These are phyloP conservation scores for Boletellus sp. DNA, from an alignment of 1,284 basidiomycete species.

Conservation along the genomic window DNA sequence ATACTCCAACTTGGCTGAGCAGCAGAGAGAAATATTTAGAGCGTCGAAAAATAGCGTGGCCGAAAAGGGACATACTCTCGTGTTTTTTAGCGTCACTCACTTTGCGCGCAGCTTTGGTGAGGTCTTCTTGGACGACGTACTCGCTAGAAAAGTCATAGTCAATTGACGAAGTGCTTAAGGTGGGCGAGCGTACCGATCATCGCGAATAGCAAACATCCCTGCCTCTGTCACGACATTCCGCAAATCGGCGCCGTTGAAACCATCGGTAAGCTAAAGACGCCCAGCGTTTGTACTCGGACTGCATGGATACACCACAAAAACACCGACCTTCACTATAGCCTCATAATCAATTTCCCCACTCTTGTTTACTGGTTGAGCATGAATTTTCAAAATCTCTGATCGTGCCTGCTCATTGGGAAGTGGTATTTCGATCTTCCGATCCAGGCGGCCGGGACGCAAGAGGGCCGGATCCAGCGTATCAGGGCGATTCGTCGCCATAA, in stretches of 20 bases:
- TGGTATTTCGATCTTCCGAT: constrained; percentile 98
- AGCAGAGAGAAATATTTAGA: constrained; percentile 5
- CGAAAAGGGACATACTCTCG: constrained; percentile 61
- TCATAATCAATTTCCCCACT: constrained; percentile 94
- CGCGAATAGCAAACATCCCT: constrained; percentile 98
- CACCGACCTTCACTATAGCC: constrained; percentile 85
- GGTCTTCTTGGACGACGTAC: constrained; percentile 89
- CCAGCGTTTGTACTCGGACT: background rate
- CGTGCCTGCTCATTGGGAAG: constrained; percentile 96
- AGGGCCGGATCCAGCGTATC: constrained; percentile 98
- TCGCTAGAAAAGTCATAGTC: constrained; percentile 50
- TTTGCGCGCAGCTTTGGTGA: constrained; percentile 97
- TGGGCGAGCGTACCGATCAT: constrained; percentile 67
- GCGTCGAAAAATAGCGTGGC: background rate
- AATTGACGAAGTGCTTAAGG: background rate
- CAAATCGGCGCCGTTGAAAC: constrained; percentile 94
- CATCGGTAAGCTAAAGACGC: constrained; percentile 69
- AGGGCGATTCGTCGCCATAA: constrained; percentile 97
- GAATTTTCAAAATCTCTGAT: constrained; percentile 97
- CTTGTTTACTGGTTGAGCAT: constrained; percentile 93
- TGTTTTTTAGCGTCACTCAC: constrained; percentile 96
- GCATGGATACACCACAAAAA: background rate
- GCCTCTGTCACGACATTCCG: constrained; percentile 97
- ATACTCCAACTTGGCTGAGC: constrained; percentile 60
- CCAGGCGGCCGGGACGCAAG: constrained; percentile 91